These are phyloP conservation scores for Xylariales sp. DNA, from an alignment of 2,329 filamentous ascomycete species.

Conservation along the genomic window DNA sequence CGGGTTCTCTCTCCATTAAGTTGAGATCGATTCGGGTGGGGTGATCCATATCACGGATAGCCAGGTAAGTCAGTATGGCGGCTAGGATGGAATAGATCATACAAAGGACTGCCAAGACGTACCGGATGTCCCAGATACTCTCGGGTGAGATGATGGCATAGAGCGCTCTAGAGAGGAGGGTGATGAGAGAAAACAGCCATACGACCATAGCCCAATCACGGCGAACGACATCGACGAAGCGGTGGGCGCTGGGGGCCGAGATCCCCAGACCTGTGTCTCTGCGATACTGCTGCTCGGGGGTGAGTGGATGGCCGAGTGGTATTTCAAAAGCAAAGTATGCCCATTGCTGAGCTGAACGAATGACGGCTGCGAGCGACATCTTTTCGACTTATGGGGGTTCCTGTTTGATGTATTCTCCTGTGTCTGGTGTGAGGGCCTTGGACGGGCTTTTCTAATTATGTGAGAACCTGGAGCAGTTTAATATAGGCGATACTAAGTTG, in stretches of 20 bases:
- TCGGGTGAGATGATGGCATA: not conserved
- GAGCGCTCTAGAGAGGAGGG: not conserved
- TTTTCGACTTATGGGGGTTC: too few species aligned
- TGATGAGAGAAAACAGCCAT: not conserved
- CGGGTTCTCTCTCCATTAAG: not conserved
- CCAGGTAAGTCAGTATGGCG: not conserved
- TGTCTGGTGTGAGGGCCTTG: too few species aligned
- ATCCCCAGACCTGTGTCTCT: not conserved
- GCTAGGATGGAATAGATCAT: not conserved
- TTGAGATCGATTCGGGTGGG: not conserved
- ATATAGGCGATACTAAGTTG: too few species aligned
- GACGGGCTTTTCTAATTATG: too few species aligned
- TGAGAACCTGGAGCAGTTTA: too few species aligned
- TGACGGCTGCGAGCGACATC: too few species aligned
- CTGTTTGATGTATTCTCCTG: too few species aligned
- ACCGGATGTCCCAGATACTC: conserved; percentile 2
- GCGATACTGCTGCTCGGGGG: too few species aligned
- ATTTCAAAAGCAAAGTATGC: not conserved
- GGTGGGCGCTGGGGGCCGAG: not conserved
- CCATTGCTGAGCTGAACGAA: not conserved
- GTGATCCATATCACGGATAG: not conserved
- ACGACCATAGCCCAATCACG: not conserved
- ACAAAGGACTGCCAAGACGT: not conserved
- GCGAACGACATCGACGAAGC: conserved; percentile 4
- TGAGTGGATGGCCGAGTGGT: too few species aligned